A percentile compares a stretch with the other conserved stretches of the same genome.
phyloP scores from a whole-genome alignment of 176 grass and related monocot species.

The Musa beccarii region DNA sequence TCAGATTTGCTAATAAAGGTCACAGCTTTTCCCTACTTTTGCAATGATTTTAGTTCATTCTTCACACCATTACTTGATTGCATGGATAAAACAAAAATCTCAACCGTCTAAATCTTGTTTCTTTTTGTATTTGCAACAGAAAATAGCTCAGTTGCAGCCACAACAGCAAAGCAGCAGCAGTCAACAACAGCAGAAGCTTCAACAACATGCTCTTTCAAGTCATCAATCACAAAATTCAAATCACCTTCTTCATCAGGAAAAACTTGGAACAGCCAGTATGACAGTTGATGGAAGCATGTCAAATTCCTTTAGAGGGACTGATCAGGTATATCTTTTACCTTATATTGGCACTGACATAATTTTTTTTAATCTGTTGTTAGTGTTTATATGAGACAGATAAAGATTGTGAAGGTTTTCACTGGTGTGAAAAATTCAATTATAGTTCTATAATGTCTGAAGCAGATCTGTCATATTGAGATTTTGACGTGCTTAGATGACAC shows the following conservation, averaged over 20 bases:
- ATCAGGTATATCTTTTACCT: slow-evolving; percentile 47
- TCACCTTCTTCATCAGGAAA: slow-evolving; percentile 54
- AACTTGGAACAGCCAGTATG: slow-evolving; percentile 42
- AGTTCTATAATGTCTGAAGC: not conserved
- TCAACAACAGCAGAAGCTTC: slow-evolving; percentile 42
- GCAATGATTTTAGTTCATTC: not conserved
- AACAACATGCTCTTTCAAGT: slow-evolving; percentile 52
- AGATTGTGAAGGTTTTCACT: not conserved
- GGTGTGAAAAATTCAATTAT: not conserved
- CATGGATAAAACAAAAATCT: not conserved
- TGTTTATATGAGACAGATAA: not conserved
- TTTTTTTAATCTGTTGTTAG: not conserved
- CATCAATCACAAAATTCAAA: slow-evolving; percentile 64
- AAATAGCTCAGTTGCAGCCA: slow-evolving; percentile 51
- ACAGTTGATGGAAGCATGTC: slow-evolving; percentile 51
- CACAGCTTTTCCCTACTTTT: not conserved
- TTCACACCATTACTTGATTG: not conserved
- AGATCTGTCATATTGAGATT: too few species aligned
- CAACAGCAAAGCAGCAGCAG: slow-evolving; percentile 48
- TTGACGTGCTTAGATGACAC: too few species aligned
- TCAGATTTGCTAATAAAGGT: slow-evolving; percentile 78
- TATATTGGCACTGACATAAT: not conserved
- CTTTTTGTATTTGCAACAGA: slow-evolving; percentile 49
- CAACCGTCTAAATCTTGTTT: not conserved
- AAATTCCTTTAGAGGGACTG: slow-evolving; percentile 42